Evolutionary conservation across 1,284 basidiomycete genomes (phyloP), one percentile per base, ranked within the genome.

Genomic region (Cryptococcus maquisensis): DNA sequence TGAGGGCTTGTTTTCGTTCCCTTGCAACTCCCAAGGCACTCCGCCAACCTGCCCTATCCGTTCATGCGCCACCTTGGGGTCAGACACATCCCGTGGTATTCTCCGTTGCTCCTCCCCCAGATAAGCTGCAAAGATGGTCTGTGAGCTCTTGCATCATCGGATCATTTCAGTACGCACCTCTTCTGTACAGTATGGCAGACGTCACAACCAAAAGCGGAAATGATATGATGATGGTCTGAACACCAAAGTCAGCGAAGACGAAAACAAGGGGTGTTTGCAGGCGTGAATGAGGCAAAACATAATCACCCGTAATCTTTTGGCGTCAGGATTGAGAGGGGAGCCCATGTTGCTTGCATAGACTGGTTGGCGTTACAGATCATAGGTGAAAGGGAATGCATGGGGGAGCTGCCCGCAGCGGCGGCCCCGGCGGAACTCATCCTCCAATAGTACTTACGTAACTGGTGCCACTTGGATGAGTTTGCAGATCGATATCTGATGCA

Each of bases 181-280:
- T 62, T 42, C 71, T 65, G 55, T 75, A 75, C 26, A 75, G 54
- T 46, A 75, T 72, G 15, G 68, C 72, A 8, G 69, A 64, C 4
- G 73, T 75, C 7, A 69, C 72, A 3, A 74, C 68, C 12, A 75
- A 62, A 2, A 75, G 24, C 6, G 73, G 73, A 47, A 74, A 69
- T 5, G 73, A 67, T 39, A 75, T 63, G 60, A 75, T 71, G 55
- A 75, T 72, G 2, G 64, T 71, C 71, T 73, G 46, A 40, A 7
- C 20, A 40, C n/a, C 39, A 21, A 40, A 40, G 39, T n/a, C 39
- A 40, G 20, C 39, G 39, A 9, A 38, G 9, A 9, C 39, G n/a
- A 40, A 15, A 15, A n/a, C 39, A 40, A 12, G 7, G 41, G 21
- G n/a, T 23, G 10, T n/a, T 46, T n/a, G 39, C 21, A 40, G n/a